Percentiles rank a stretch among this genome's conserved stretches.
These are phyloP conservation scores for Byssochlamys sp. DNA, from an alignment of 2,329 filamentous ascomycete species.

Conservation along the genomic window DNA sequence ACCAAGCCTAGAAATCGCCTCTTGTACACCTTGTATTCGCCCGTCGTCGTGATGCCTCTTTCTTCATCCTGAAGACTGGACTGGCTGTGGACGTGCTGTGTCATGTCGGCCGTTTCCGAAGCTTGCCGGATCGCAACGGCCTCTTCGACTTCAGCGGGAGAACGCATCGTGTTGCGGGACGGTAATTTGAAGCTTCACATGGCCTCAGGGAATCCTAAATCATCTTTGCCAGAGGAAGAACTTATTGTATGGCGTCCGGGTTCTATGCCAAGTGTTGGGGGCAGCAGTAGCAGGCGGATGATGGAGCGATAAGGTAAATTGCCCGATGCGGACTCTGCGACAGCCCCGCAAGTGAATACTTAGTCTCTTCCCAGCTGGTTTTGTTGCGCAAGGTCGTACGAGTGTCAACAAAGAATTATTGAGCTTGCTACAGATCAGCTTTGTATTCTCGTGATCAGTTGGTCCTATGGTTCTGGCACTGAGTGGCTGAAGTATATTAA, in stretches of 20 bases:
- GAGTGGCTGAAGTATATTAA: too few species aligned
- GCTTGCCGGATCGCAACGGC: neutral
- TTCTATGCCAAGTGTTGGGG: neutral
- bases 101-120: neutral
- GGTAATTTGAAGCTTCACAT: neutral
- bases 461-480: too few species aligned
- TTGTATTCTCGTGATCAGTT: too few species aligned
- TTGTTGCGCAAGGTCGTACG: neutral
- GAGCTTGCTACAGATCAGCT: too few species aligned
- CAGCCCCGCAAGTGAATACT: neutral
- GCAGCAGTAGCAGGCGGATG: neutral
- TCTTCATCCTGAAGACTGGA: neutral
- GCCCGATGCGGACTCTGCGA: neutral
- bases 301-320: neutral
- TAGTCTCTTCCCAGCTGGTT: too few species aligned
- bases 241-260: neutral
- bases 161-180: neutral
- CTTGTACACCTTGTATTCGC: slow-evolving; percentile 58
- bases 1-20: slow-evolving; percentile 78
- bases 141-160: neutral
- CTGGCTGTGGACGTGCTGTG: slow-evolving; percentile 1
- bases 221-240: neutral
- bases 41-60: slow-evolving; percentile 11
- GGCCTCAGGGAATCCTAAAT: neutral
- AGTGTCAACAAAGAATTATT: too few species aligned